These are phyloP conservation scores for Bodo saltans DNA, from an alignment of 78 protist species.

Conservation along the genomic window DNA sequence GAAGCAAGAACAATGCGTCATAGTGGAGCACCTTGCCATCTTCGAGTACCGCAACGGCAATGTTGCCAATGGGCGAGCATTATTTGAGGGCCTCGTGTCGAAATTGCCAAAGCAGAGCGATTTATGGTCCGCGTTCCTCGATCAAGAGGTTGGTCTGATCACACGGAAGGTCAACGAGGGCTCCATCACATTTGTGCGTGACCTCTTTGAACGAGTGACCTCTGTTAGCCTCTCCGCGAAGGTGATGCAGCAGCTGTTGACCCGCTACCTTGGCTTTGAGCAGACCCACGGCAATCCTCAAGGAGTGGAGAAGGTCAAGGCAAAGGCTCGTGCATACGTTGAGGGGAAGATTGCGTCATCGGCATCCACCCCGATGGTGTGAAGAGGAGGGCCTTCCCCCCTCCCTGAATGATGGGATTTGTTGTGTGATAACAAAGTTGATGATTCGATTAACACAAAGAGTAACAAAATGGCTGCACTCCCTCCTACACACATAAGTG, in stretches of 20 bases:
- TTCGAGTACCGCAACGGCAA: constrained; percentile 85
- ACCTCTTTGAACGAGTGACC: constrained; percentile 68
- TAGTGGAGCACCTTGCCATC: constrained; percentile 1
- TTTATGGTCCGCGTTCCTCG: constrained; percentile 88
- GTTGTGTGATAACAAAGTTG: too few species aligned
- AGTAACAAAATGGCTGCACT: too few species aligned
- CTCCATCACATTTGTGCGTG: constrained; percentile 14
- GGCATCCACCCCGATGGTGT: too few species aligned
- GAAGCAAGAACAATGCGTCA: neutral
- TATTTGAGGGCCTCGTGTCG: constrained; percentile 72
- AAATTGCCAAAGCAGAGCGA: constrained; percentile 84
- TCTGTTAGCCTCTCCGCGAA: constrained; percentile 60
- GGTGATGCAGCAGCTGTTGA: constrained; percentile 82
- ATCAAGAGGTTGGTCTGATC: constrained; percentile 65
- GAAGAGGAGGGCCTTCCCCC: too few species aligned
- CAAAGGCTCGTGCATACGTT: constrained; percentile 58
- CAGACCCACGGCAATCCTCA: constrained; percentile 48
- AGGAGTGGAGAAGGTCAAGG: constrained; percentile 49
- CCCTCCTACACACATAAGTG: too few species aligned
- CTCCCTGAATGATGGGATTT: too few species aligned
- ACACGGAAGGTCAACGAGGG: neutral
- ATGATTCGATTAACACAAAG: too few species aligned
- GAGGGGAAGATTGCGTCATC: constrained; percentile 20
- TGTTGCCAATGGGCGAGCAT: constrained; percentile 82
- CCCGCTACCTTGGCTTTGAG: constrained; percentile 70